Percentiles rank a stretch among this genome's conserved stretches.
phyloP scores from a whole-genome alignment of 768 basidiomycete genomes.

The Roridomyces roridus region DNA sequence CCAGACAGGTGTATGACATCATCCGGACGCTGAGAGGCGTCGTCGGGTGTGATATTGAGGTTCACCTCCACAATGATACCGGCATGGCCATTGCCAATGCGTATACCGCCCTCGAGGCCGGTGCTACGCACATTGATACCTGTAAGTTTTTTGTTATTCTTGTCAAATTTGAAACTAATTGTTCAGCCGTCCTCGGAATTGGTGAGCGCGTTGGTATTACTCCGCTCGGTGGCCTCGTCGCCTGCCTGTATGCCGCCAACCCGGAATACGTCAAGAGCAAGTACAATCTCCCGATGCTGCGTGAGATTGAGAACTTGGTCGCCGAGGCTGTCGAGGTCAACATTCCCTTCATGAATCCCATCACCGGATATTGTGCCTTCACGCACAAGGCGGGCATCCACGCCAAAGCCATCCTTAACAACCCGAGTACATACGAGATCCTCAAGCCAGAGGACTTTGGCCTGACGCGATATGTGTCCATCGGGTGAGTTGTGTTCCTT shows the following conservation, averaged over 20 bases:
- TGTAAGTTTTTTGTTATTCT: constrained; percentile 53
- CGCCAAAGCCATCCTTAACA: constrained; percentile 99
- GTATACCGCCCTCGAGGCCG: constrained; percentile 97
- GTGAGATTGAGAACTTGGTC: constrained; percentile 98
- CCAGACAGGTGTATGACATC: constrained; percentile 97
- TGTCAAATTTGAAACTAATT: constrained; percentile 12
- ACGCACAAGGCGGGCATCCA: constrained; percentile 99
- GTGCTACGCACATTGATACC: constrained; percentile 98
- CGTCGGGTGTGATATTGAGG: constrained; percentile 96
- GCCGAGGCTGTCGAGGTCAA: constrained; percentile 99
- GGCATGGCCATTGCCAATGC: constrained; percentile 99
- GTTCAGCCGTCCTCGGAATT: constrained; percentile 90
- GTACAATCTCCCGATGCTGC: constrained; percentile 97
- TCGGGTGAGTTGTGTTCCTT: constrained; percentile 62
- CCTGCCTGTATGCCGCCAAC: constrained; percentile 95
- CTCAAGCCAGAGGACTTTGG: constrained; percentile 99
- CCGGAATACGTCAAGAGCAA: constrained; percentile 99
- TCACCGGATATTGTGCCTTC: constrained; percentile 99
- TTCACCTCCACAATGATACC: constrained; percentile 98
- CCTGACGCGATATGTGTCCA: constrained; percentile 95
- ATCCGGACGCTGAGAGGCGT: constrained; percentile 96
- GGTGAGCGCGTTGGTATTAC: constrained; percentile 99
- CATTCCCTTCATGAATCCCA: constrained; percentile 96
- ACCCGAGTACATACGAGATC: constrained; percentile 99
- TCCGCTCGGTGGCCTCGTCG: constrained; percentile 94